A percentile compares a stretch with the other conserved stretches of the same genome.
These are phyloP conservation scores for Saccharomyces hybrid DNA, from an alignment of 1,139 yeast genomes.

Conservation along the genomic window DNA sequence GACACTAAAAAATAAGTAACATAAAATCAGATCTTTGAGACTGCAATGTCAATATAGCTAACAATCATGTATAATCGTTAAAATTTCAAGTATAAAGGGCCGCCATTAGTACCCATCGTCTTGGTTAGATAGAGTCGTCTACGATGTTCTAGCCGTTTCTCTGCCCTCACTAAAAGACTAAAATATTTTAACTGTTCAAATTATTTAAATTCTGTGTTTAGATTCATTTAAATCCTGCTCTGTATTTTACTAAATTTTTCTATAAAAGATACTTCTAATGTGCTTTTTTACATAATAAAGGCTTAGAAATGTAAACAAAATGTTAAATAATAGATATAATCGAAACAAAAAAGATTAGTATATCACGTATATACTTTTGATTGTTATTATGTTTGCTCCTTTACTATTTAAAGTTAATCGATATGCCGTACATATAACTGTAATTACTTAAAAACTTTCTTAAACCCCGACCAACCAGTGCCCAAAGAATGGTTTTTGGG, in stretches of 20 bases:
- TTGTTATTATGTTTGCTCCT: conserved; percentile 1
- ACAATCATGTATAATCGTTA: background rate
- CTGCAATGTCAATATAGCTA: background rate
- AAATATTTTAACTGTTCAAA: background rate
- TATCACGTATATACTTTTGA: background rate
- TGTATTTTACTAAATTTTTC: background rate
- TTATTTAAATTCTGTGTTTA: background rate
- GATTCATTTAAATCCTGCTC: background rate
- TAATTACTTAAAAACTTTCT: conserved; percentile 17
- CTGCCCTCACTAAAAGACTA: background rate
- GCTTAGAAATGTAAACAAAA: background rate
- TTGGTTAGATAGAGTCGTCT: background rate
- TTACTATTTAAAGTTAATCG: background rate
- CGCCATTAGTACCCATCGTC: background rate
- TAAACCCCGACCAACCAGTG: conserved; percentile 21
- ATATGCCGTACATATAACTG: background rate
- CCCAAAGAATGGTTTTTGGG: conserved; percentile 8
- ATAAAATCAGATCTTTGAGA: background rate
- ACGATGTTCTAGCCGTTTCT: background rate
- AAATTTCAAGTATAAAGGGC: background rate
- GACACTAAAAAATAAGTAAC: background rate
- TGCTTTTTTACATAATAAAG: background rate
- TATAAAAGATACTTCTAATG: background rate
- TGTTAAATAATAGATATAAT: background rate
- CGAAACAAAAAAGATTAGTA: background rate